Conservation (phyloP, 2,329 filamentous ascomycete genomes). For the Fusarium pseudonygamai region DNA sequence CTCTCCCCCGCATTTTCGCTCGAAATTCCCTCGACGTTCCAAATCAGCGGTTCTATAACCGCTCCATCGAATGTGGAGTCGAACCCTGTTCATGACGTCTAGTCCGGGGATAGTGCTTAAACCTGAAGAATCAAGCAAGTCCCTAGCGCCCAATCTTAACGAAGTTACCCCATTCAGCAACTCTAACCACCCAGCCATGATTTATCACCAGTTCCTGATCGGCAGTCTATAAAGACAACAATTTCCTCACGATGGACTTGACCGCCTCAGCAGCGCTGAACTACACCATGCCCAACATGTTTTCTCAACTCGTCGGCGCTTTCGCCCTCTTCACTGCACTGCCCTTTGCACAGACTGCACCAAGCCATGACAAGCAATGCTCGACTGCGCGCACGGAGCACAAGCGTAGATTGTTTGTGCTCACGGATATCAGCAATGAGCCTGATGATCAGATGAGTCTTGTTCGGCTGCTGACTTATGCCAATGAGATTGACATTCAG, state of each 20-base stretch:
- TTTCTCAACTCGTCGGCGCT: slow-evolving; percentile 6
- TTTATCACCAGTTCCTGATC: neutral
- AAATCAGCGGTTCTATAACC: neutral
- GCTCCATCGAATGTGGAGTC: neutral
- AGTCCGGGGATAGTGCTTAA: neutral
- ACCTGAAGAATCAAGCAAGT: neutral
- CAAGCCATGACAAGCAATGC: neutral
- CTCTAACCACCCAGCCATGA: neutral
- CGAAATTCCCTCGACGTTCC: neutral
- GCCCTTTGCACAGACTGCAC: neutral
- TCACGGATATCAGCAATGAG: slow-evolving; percentile 57
- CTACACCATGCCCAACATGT: neutral
- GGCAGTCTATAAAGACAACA: neutral
- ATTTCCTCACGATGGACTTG: neutral
- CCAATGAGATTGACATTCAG: slow-evolving; percentile 56
- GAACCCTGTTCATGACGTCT: neutral
- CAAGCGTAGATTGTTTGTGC: slow-evolving; percentile 50
- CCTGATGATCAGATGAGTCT: slow-evolving; percentile 56
- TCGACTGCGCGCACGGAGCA: neutral
- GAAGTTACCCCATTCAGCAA: neutral
- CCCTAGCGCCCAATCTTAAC: neutral
- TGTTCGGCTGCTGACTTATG: slow-evolving; percentile 54
- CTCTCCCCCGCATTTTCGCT: slow-evolving; percentile 1
- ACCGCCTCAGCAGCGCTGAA: neutral
- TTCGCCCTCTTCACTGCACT: slow-evolving; percentile 4